phyloP scores from a whole-genome alignment of 176 grass and related monocot genomes.

The Metroxylon sagu region DNA sequence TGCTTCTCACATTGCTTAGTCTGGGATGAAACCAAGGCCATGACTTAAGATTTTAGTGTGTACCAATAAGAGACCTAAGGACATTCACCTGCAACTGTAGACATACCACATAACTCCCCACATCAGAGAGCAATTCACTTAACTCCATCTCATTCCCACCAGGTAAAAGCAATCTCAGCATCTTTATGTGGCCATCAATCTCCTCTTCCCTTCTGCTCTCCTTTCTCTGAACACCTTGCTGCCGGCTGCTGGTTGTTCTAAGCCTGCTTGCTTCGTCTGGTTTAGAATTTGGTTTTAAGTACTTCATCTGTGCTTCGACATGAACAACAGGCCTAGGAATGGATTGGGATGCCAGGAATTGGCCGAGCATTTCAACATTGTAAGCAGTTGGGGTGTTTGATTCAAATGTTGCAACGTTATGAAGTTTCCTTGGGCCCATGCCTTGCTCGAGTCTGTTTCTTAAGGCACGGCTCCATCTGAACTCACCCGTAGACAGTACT shows the following conservation, averaged over 20 bases:
- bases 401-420: background rate
- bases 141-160: constrained; percentile 3
- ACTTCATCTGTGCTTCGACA: background rate
- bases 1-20: too few relatives aligned
- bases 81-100: constrained; percentile 2
- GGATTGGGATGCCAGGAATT: too few relatives aligned
- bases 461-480: constrained; percentile 10
- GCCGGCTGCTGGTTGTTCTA: too few relatives aligned
- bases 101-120: constrained; percentile 5
- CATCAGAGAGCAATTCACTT: constrained; percentile 3
- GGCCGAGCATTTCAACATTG: too few relatives aligned
- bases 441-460: background rate
- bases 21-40: too few relatives aligned
- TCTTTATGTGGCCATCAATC: background rate
- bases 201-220: background rate
- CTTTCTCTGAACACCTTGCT: background rate
- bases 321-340: background rate
- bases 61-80: background rate
- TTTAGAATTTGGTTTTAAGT: background rate
- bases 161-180: constrained; percentile 3
- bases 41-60: too few relatives aligned
- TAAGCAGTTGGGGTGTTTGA: too few relatives aligned
- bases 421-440: background rate
- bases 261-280: too few relatives aligned
- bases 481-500: background rate